A percentile compares a stretch with the other conserved stretches of the same genome.
phyloP scores from a whole-genome alignment of 2,329 filamentous ascomycete genomes.

The Thielaviopsis musarum region DNA sequence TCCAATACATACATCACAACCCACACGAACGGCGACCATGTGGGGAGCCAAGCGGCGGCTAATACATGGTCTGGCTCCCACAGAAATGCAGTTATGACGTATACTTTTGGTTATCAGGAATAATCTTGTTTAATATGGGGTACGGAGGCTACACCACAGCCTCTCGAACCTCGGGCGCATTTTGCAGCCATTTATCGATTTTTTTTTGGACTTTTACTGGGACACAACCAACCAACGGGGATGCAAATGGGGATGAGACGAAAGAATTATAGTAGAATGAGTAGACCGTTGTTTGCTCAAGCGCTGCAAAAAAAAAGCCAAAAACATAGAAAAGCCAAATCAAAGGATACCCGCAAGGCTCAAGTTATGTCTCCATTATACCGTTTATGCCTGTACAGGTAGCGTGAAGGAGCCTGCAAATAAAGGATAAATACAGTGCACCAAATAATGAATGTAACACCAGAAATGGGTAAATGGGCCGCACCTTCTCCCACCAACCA shows the following conservation, averaged over 20 bases:
- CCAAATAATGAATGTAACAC: background rate
- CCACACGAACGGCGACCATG: background rate
- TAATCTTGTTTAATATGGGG: background rate
- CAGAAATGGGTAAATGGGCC: background rate
- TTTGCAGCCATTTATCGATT: background rate
- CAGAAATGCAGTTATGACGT: background rate
- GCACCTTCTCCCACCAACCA: background rate
- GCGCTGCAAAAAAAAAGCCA: constrained; percentile 1
- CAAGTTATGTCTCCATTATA: too few relatives aligned
- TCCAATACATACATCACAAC: background rate
- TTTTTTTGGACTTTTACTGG: background rate
- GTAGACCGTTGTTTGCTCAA: background rate
- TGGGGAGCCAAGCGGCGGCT: background rate
- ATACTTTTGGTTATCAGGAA: background rate
- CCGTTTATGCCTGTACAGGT: too few relatives aligned
- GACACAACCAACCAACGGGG: background rate
- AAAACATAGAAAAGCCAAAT: constrained; percentile 12
- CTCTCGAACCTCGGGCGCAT: background rate
- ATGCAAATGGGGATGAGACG: background rate
- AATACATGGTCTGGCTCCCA: background rate
- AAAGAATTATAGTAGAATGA: background rate
- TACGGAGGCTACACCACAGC: background rate
- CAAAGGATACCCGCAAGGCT: constrained; percentile 8
- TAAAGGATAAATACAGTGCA: too few relatives aligned
- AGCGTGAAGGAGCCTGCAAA: too few relatives aligned